phyloP scores from a whole-genome alignment of 164 flowering plant genomes.

The Liquidambar formosana region DNA sequence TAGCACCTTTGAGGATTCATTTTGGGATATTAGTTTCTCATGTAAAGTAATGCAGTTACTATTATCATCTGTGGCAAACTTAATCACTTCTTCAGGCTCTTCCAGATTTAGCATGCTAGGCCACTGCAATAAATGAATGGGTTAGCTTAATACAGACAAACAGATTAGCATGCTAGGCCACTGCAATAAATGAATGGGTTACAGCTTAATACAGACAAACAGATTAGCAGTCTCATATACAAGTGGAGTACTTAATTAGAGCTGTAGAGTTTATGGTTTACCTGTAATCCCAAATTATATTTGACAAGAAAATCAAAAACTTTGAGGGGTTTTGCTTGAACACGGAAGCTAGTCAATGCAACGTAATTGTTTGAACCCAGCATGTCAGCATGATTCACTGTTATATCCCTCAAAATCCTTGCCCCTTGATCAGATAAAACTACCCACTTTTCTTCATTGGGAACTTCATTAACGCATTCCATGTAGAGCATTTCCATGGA shows the following conservation, averaged over 20 bases:
- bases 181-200: neutral
- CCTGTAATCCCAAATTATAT: neutral
- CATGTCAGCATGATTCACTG: neutral
- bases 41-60: conserved; percentile 5
- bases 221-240: neutral
- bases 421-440: neutral
- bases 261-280: neutral
- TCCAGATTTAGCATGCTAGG: neutral
- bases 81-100: neutral
- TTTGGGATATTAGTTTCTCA: neutral
- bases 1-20: neutral
- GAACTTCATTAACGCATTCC: neutral
- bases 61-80: neutral
- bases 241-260: neutral
- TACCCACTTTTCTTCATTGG: neutral
- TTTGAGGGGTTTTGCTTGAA: conserved; percentile 1
- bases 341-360: neutral
- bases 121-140: neutral
- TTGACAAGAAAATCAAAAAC: conserved; percentile 3
- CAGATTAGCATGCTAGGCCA: neutral
- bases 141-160: neutral
- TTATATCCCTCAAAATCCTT: neutral
- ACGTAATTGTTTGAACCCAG: neutral
- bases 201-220: neutral
- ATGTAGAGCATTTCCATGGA: neutral